phyloP scores from a whole-genome alignment of 306 rosid species.

The Trifolium subterraneum region DNA sequence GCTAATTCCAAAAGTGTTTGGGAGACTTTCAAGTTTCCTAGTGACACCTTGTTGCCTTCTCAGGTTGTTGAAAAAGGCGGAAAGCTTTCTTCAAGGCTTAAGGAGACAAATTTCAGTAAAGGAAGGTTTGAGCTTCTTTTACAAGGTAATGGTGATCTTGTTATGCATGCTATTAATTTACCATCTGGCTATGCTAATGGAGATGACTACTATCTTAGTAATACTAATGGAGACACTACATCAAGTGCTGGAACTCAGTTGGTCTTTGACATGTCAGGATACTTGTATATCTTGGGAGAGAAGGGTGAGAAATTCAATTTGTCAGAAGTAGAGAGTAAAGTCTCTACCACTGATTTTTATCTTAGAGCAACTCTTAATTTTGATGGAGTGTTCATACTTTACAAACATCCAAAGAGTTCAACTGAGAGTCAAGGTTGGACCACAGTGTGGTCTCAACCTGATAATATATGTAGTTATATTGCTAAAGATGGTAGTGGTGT shows the following conservation, averaged over 20 bases:
- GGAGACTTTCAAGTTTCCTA: conserved; percentile 55
- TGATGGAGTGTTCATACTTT: conserved; percentile 55
- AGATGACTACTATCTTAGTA: conserved; percentile 33
- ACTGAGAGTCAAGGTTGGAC: conserved; percentile 28
- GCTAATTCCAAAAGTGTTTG: conserved; percentile 22
- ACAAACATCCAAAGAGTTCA: conserved; percentile 38
- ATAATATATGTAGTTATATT: conserved; percentile 27
- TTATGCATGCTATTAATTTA: conserved; percentile 43
- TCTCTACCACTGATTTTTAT: conserved; percentile 30
- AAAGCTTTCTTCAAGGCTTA: conserved; percentile 45
- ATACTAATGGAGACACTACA: conserved; percentile 14
- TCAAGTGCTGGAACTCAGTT: conserved; percentile 47
- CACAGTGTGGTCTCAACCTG: conserved; percentile 34
- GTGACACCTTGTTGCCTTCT: conserved; percentile 56
- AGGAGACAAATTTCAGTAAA: conserved; percentile 39
- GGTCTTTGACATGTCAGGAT: conserved; percentile 46
- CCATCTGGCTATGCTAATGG: conserved; percentile 31
- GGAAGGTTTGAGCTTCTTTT: conserved; percentile 54
- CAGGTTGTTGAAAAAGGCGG: conserved; percentile 43
- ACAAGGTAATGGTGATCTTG: conserved; percentile 49
- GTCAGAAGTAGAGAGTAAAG: neutral
- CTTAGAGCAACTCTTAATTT: conserved; percentile 50
- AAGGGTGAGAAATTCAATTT: neutral
- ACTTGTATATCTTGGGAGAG: conserved; percentile 38
- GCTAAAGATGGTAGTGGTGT: neutral